These are phyloP conservation scores for Trichoderma koningii DNA, from an alignment of 2,329 filamentous ascomycete species.

Conservation along the genomic window DNA sequence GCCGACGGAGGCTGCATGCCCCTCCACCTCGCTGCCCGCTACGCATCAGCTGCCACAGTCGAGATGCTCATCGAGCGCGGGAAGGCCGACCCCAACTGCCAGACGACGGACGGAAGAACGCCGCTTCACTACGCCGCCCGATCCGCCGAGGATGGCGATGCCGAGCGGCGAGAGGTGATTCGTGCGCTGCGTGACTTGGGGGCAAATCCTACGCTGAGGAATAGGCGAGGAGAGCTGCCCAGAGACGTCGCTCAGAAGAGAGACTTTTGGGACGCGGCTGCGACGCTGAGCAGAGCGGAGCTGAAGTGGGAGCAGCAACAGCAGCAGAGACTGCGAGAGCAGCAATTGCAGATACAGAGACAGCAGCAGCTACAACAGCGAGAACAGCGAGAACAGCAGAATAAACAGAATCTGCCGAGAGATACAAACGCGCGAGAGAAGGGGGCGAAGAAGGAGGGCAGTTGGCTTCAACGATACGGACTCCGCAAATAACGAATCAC, in stretches of 20 bases:
- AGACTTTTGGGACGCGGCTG: slow-evolving; percentile 39
- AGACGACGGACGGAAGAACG: slow-evolving; percentile 37
- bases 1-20: slow-evolving; percentile 39
- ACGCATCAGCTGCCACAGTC: slow-evolving; percentile 37
- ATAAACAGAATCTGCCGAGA: background rate
- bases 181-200: slow-evolving; percentile 36
- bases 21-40: slow-evolving; percentile 38
- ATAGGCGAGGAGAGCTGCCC: slow-evolving; percentile 35
- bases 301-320: slow-evolving; percentile 40
- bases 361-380: background rate
- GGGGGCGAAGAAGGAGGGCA: slow-evolving; percentile 15
- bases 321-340: slow-evolving; percentile 27
- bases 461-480: slow-evolving; percentile 14
- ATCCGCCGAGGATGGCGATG: slow-evolving; percentile 36
- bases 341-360: background rate
- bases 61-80: slow-evolving; percentile 39
- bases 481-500: slow-evolving; percentile 16
- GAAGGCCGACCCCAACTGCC: slow-evolving; percentile 36
- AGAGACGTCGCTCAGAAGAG: slow-evolving; percentile 40
- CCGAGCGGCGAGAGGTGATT: slow-evolving; percentile 39
- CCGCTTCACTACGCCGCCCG: slow-evolving; percentile 40
- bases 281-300: slow-evolving; percentile 39
- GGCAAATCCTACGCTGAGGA: slow-evolving; percentile 37
- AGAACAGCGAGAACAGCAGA: slow-evolving; percentile 32
- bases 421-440: slow-evolving; percentile 2